Percentiles rank a stretch among this genome's conserved stretches.
Evolutionary conservation across 352 stramenopile species (phyloP).

Genomic region (Phytophthora niederhauseri): DNA sequence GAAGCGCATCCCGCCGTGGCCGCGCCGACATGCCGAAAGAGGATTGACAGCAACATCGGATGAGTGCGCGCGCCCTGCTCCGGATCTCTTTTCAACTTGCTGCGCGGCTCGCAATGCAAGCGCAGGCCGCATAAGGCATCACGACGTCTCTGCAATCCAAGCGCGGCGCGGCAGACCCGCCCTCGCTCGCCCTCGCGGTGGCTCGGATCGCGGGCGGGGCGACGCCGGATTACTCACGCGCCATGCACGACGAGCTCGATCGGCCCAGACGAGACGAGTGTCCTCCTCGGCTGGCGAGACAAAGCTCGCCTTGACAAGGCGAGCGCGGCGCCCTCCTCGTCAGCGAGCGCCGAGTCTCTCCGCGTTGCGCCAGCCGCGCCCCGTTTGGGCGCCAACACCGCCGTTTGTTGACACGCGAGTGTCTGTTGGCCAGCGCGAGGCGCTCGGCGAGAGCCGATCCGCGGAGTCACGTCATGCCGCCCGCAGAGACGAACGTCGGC

Average conservation of each 20-base stretch:
- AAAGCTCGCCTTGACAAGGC: conserved; percentile 4
- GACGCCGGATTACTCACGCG: conserved; percentile 15
- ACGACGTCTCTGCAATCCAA: conserved; percentile 38
- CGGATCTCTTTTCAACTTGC: conserved; percentile 38
- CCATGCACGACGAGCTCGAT: conserved; percentile 15
- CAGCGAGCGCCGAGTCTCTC: conserved; percentile 30
- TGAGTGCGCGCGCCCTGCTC: conserved; percentile 31
- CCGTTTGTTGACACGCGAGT: conserved; percentile 31
- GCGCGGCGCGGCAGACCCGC: not conserved
- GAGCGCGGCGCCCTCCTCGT: conserved; percentile 22
- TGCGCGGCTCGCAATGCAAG: conserved; percentile 22
- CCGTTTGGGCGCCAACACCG: conserved; percentile 32
- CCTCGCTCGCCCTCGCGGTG: not conserved
- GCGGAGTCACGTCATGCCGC: conserved; percentile 23
- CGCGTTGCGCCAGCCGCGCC: conserved; percentile 24
- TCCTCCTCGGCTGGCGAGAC: conserved; percentile 19
- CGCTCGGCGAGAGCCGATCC: not conserved
- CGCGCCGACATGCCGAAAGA: not conserved
- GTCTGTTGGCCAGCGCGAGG: conserved; percentile 17
- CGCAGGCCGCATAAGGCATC: conserved; percentile 28
- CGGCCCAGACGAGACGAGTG: conserved; percentile 25
- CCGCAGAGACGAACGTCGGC: not conserved
- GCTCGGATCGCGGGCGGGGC: not conserved
- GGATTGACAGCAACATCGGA: conserved; percentile 11
- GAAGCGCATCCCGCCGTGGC: not conserved